Percentiles rank a stretch among this genome's conserved stretches.
Evolutionary conservation across 2,329 filamentous ascomycete species (phyloP).

Genomic region (Neofusicoccum parvum): DNA sequence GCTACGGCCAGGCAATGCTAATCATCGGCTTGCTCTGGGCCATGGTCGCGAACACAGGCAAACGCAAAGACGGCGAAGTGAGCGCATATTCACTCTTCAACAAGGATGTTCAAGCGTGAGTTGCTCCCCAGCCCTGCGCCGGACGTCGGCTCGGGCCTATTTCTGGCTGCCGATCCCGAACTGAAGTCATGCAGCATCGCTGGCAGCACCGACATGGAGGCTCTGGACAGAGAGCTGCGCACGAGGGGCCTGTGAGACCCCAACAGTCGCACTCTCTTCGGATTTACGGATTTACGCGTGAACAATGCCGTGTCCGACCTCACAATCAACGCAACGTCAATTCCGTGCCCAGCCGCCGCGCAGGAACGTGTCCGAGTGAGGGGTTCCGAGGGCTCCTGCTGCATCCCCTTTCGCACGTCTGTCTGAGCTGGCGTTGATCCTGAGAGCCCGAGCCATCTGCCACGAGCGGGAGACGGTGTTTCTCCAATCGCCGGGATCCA

Average conservation of each 20-base stretch:
- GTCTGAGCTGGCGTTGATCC: not conserved
- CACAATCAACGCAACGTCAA: not conserved
- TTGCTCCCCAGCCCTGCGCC: not conserved
- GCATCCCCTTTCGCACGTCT: slow-evolving; percentile 2
- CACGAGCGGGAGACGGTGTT: not conserved
- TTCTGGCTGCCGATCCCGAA: slow-evolving; percentile 8
- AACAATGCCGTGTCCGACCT: not conserved
- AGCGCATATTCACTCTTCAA: slow-evolving; percentile 37
- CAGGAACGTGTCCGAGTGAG: not conserved
- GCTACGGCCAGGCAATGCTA: slow-evolving; percentile 33
- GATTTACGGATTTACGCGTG: slow-evolving; percentile 17
- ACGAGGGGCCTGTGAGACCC: slow-evolving; percentile 6
- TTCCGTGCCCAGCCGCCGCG: not conserved
- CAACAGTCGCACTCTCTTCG: not conserved
- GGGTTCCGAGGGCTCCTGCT: not conserved
- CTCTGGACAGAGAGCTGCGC: slow-evolving; percentile 20
- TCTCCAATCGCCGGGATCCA: not conserved
- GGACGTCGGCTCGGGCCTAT: slow-evolving; percentile 6
- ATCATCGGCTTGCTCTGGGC: slow-evolving; percentile 36
- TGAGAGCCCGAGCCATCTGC: not conserved
- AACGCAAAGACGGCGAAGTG: slow-evolving; percentile 32
- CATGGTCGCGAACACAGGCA: slow-evolving; percentile 36
- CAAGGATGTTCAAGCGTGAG: slow-evolving; percentile 31
- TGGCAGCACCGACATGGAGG: slow-evolving; percentile 22
- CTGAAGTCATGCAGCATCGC: slow-evolving; percentile 16